phyloP scores from a whole-genome alignment of 164 flowering plant species.

The Magnolia sinica region DNA sequence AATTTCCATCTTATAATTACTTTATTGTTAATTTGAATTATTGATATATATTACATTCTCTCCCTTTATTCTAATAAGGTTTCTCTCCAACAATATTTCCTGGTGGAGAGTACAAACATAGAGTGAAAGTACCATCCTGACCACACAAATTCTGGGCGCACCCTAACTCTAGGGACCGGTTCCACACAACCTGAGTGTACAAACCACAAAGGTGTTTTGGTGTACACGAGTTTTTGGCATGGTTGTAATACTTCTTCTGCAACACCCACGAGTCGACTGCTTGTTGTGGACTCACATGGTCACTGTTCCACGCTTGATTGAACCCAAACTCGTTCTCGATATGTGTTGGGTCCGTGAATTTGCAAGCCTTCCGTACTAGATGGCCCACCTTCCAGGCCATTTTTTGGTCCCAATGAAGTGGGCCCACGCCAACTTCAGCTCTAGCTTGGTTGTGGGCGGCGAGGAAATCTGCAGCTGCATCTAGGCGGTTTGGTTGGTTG shows the following conservation, averaged over 20 bases:
- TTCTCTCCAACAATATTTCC: conserved; percentile 1
- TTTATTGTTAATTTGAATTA: no score
- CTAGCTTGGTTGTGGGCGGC: conserved; percentile 66
- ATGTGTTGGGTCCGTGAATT: conserved; percentile 29
- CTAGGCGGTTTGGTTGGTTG: background rate
- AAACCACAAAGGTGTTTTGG: conserved; percentile 33
- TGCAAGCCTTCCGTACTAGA: conserved; percentile 42
- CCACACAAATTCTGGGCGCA: background rate
- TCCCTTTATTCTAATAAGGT: background rate
- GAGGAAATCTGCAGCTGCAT: conserved; percentile 39
- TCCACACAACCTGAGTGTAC: conserved; percentile 75
- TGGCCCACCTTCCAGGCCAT: conserved; percentile 36
- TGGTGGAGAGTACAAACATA: background rate
- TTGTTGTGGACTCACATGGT: conserved; percentile 28
- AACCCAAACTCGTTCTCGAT: conserved; percentile 4
- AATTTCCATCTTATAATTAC: no score
- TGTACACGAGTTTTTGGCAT: conserved; percentile 42
- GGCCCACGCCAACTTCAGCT: conserved; percentile 51
- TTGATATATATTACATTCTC: no score
- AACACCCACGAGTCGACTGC: conserved; percentile 57
- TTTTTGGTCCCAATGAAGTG: conserved; percentile 52
- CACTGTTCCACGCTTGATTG: conserved; percentile 51
- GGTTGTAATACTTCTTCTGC: conserved; percentile 52
- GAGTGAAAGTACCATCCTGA: background rate
- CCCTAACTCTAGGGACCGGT: background rate